Evolutionary conservation across 1,284 basidiomycete species (phyloP), one percentile per base, ranked within the genome.

Genomic region (Coriolopsis trogii): DNA sequence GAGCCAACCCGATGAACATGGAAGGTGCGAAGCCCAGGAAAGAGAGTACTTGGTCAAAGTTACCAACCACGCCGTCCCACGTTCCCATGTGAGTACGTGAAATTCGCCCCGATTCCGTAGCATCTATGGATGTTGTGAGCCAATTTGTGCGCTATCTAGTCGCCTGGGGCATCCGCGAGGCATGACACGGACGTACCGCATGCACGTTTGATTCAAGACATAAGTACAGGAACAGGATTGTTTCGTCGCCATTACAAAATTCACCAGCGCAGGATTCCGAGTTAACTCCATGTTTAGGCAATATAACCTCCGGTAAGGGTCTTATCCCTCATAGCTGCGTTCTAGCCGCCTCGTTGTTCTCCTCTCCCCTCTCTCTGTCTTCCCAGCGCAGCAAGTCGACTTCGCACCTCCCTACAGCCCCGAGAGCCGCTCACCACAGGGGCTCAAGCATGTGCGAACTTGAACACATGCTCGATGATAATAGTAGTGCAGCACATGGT

Each of bases 401-500:
- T 47, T 47, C 30, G 38, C 37, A 48, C 24, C 39, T 48, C 39
- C 46, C 46, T 26, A 34, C 31, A 7, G 24, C 28, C 49, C 15
- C 23, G 9, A 28, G 31, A 23, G 29, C 34, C 42, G 21, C 33
- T 28, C 42, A 16, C 9, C 49, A 37, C 36, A 41, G 31, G 49
- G 30, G 36, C 23, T 23, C 42, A 29, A 34, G 49, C 49, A 51
- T 51, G 49, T 45, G 49, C 18, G 42, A 43, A 33, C 49, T 34
- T 36, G 42, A 12, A 12, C 42, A 51, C 49, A 43, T 37, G 49
- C 37, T 39, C 42, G 28, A 39, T 37, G 49, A 51, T 51, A 51
- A 43, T 20, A 25, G 38, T 18, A 5, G 28, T 51, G 49, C 29
- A 34, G 42, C 49, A 45, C 29, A 24, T 46, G 49, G 49, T 36